Percentiles rank a stretch among this genome's conserved stretches.
Evolutionary conservation across 208 protist species (phyloP).

Genomic region (Wallacemonas sp.): DNA sequence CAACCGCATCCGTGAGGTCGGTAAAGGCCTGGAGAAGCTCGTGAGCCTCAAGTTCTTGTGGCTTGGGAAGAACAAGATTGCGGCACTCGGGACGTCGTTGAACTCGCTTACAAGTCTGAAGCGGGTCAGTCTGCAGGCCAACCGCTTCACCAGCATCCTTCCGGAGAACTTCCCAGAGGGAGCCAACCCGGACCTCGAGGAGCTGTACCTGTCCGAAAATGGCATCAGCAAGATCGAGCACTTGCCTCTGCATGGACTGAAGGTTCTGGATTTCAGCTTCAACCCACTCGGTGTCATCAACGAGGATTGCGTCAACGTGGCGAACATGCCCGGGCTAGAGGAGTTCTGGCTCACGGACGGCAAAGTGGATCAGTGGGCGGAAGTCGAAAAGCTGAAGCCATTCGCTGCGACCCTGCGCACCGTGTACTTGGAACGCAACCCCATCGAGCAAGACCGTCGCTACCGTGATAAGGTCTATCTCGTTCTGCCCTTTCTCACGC

Average conservation of each 20-base stretch:
- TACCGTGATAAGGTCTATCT: constrained; percentile 90
- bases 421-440: constrained; percentile 90
- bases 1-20: constrained; percentile 86
- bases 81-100: constrained; percentile 58
- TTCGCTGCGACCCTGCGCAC: constrained; percentile 74
- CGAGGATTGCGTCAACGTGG: constrained; percentile 53
- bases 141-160: constrained; percentile 74
- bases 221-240: constrained; percentile 70
- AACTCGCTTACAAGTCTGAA: constrained; percentile 54
- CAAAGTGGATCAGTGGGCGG: constrained; percentile 79
- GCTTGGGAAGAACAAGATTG: constrained; percentile 94
- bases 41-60: constrained; percentile 79
- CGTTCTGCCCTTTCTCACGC: constrained; percentile 75
- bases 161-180: constrained; percentile 63
- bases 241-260: constrained; percentile 54
- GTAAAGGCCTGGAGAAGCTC: constrained; percentile 62
- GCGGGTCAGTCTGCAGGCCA: constrained; percentile 86
- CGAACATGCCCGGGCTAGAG: constrained; percentile 72
- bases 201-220: constrained; percentile 89
- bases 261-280: constrained; percentile 81
- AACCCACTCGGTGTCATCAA: constrained; percentile 82
- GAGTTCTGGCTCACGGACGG: constrained; percentile 93
- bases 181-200: constrained; percentile 55
- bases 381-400: constrained; percentile 71
- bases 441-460: constrained; percentile 87